A percentile compares a stretch with the other conserved stretches of the same genome.
These are phyloP conservation scores for Cucumis variabilis DNA, from an alignment of 331 rosid species.

Conservation along the genomic window DNA sequence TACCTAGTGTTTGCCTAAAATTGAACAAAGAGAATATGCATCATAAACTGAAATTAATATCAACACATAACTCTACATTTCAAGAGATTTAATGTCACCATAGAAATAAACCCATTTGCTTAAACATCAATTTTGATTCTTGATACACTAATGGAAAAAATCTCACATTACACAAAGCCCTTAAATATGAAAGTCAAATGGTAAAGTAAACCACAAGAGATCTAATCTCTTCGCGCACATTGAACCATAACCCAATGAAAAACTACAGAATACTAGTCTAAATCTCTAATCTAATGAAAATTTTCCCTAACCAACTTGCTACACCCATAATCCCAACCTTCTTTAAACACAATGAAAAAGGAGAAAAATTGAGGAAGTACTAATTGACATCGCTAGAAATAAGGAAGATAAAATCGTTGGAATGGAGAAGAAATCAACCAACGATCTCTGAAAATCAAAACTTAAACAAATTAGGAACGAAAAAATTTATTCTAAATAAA, in stretches of 20 bases:
- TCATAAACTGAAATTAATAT: conserved; percentile 16
- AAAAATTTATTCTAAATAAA: background rate
- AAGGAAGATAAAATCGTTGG: conserved; percentile 10
- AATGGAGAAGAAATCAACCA: background rate
- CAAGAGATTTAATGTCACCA: conserved; percentile 83
- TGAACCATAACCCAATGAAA: background rate
- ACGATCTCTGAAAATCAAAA: background rate
- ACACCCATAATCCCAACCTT: conserved; percentile 4
- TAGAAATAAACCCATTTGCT: background rate
- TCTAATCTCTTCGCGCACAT: conserved; percentile 20
- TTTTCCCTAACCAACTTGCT: background rate
- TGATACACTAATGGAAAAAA: conserved; percentile 1
- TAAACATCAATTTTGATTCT: background rate
- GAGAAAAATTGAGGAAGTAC: conserved; percentile 19
- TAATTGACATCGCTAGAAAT: conserved; percentile 29
- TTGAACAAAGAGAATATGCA: conserved; percentile 24
- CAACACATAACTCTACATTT: conserved; percentile 64
- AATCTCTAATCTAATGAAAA: background rate
- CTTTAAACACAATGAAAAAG: background rate
- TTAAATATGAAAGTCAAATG: conserved; percentile 9
- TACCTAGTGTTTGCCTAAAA: conserved; percentile 10
- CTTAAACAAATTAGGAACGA: background rate
- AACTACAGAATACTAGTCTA: background rate
- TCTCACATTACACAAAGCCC: background rate
- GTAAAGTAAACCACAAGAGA: conserved; percentile 13